Conservation (phyloP, 2,329 filamentous ascomycete genomes). For the Anthostomella pinea region DNA sequence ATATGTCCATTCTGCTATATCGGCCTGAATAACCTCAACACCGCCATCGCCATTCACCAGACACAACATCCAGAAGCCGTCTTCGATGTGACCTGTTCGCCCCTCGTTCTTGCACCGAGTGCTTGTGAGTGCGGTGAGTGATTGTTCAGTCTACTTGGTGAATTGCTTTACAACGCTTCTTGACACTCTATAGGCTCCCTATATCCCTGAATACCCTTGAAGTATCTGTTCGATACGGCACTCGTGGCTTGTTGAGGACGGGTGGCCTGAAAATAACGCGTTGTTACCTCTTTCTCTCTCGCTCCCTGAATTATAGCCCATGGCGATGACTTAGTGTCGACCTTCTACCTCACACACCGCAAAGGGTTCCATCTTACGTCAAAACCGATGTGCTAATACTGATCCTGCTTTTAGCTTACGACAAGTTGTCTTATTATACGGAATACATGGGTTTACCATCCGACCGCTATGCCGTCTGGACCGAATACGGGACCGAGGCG, state of each 20-base stretch:
- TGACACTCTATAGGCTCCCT: background rate
- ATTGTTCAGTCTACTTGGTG: background rate
- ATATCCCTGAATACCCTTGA: too few relatives aligned
- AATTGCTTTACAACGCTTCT: too few relatives aligned
- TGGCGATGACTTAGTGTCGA: too few relatives aligned
- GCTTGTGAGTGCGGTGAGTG: conserved; percentile 29
- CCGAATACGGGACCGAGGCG: conserved; percentile 30
- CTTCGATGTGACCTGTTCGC: conserved; percentile 47
- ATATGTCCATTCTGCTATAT: conserved; percentile 54
- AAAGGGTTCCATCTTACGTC: too few relatives aligned
- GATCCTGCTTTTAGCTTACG: conserved; percentile 21
- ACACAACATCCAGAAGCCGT: conserved; percentile 39
- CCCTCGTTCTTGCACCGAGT: conserved; percentile 41
- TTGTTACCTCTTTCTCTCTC: too few relatives aligned
- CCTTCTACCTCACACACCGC: too few relatives aligned
- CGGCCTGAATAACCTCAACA: conserved; percentile 44
- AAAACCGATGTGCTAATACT: conserved; percentile 10
- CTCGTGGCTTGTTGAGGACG: too few relatives aligned
- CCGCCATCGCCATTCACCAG: conserved; percentile 42
- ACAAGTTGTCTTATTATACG: conserved; percentile 38
- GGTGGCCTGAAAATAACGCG: too few relatives aligned
- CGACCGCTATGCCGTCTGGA: conserved; percentile 25
- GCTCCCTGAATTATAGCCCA: too few relatives aligned
- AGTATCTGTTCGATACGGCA: too few relatives aligned
- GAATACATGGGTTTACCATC: conserved; percentile 22